Base-by-base conservation (phyloP, 768 basidiomycete genomes). In the Boletus sp. region DNA sequence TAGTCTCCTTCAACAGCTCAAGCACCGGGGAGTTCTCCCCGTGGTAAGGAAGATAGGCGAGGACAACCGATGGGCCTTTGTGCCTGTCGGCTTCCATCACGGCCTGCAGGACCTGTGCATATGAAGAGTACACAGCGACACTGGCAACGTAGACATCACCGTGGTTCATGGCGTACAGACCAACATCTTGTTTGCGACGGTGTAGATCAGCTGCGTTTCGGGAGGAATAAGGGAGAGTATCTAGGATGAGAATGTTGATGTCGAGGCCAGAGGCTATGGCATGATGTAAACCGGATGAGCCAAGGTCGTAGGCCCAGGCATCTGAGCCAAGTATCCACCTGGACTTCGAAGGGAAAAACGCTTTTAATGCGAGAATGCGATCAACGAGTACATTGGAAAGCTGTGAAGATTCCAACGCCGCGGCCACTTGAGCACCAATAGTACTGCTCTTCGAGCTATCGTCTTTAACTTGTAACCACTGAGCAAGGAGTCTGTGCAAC, bases 281-380 rank as follows among this genome's bases (percentile, higher is more conserved):
- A 62, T 98, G 97, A 70, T 99, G 96, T 37, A 99, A 77, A 45
- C 96, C 97, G 2, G 93, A 96, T 3, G 93, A 84, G 39, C 96
- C 97, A 39, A 98, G 83, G 72, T 98, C 97, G 69, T 97, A 93
- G 0, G 95, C 89, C 97, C 97, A 98, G 0, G 92, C 90, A 68
- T 99, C 97, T 19, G 95, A 98, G 19, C 96, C 94, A 62, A 99
- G 88, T 71, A 99, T 98, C 97, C 97, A 99, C 54, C 90, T 80
- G 7, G 91, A 93, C 35, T 77, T 77, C 8, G 84, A 75, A 39
- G 82, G 74, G 61, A 97, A 83, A 60, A 85, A 81, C 19, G 81
- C 72, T 38, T 79, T 78, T 11, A 88, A 74, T 15, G 78, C 64
- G 35, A 92, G 78, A 42, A 91, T 78, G 29, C 77, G 78, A 38